A percentile compares a stretch with the other conserved stretches of the same genome.
These are phyloP conservation scores for Clausena lansium DNA, from an alignment of 345 rosid genomes.

Conservation along the genomic window DNA sequence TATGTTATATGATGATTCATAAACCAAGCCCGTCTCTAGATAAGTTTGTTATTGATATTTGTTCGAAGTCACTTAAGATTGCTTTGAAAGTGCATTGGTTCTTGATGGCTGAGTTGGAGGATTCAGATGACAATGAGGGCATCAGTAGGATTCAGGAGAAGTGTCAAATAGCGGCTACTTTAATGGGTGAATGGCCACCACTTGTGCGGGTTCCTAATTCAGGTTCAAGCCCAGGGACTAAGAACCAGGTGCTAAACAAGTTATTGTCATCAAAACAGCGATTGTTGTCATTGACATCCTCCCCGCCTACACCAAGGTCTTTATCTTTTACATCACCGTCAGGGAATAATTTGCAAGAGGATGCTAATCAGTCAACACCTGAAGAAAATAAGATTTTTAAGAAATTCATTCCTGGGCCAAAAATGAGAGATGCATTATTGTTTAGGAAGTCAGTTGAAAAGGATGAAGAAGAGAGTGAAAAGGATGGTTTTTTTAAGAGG, in stretches of 20 bases:
- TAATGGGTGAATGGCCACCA: slow-evolving; percentile 95
- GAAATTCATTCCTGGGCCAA: slow-evolving; percentile 89
- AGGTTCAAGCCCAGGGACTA: slow-evolving; percentile 68
- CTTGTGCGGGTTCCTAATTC: slow-evolving; percentile 55
- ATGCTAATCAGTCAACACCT: slow-evolving; percentile 55
- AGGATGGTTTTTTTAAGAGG: slow-evolving; percentile 96
- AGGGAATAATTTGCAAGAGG: slow-evolving; percentile 62
- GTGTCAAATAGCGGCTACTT: slow-evolving; percentile 94
- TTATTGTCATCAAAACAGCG: slow-evolving; percentile 84
- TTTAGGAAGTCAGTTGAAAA: slow-evolving; percentile 93
- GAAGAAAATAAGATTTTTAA: slow-evolving; percentile 88
- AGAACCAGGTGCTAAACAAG: slow-evolving; percentile 86
- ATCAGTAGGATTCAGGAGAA: slow-evolving; percentile 94
- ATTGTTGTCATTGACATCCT: slow-evolving; percentile 75
- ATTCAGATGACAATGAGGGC: slow-evolving; percentile 94
- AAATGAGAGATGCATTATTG: slow-evolving; percentile 88
- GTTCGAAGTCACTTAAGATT: slow-evolving; percentile 79
- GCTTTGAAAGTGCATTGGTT: slow-evolving; percentile 99
- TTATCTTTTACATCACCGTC: slow-evolving; percentile 66
- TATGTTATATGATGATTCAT: slow-evolving; percentile 92
- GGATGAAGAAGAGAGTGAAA: slow-evolving; percentile 86
- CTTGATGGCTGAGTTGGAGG: slow-evolving; percentile 95
- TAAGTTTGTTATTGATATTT: slow-evolving; percentile 89
- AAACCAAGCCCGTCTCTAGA: slow-evolving; percentile 98
- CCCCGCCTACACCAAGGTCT: slow-evolving; percentile 69